These are phyloP conservation scores for Ceriops tagal DNA, from an alignment of 345 rosid species.

Conservation along the genomic window DNA sequence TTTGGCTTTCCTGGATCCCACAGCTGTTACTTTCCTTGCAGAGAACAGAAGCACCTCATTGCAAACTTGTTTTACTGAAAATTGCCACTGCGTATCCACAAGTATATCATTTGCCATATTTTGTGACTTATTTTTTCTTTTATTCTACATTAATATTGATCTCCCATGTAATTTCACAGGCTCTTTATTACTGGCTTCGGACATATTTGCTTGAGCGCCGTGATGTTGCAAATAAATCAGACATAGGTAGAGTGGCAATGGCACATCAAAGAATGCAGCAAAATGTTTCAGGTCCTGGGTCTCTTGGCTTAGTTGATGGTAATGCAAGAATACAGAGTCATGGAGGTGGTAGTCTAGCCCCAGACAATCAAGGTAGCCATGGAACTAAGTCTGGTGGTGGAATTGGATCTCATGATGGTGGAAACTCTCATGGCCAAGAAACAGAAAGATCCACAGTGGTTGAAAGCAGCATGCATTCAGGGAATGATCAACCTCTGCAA, in stretches of 20 bases:
- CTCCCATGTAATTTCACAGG: conserved; percentile 39
- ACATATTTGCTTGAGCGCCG: conserved; percentile 98
- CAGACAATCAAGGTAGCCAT: conserved; percentile 69
- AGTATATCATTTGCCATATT: conserved; percentile 36
- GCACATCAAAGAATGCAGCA: conserved; percentile 97
- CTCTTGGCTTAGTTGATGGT: conserved; percentile 52
- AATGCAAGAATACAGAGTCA: conserved; percentile 48
- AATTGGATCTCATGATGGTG: conserved; percentile 70
- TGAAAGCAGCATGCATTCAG: conserved; percentile 54
- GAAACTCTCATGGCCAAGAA: conserved; percentile 83
- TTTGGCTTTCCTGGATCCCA: conserved; percentile 99
- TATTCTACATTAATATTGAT: conserved; percentile 7
- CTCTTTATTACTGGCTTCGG: conserved; percentile 96
- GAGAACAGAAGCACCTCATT: conserved; percentile 96
- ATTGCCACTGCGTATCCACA: conserved; percentile 91
- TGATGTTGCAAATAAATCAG: conserved; percentile 93
- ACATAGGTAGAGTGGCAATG: conserved; percentile 66
- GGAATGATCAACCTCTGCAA: conserved; percentile 74
- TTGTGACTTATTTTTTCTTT: background rate
- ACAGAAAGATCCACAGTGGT: conserved; percentile 55
- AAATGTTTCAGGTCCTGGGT: conserved; percentile 52
- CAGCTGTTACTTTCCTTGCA: conserved; percentile 93
- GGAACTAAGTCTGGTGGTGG: conserved; percentile 54
- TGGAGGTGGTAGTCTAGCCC: conserved; percentile 43
- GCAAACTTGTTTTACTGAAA: conserved; percentile 91